Evolutionary conservation across 306 rosid species (phyloP), one percentile per base, ranked within the genome.

Genomic region (Quillaja saponaria): DNA sequence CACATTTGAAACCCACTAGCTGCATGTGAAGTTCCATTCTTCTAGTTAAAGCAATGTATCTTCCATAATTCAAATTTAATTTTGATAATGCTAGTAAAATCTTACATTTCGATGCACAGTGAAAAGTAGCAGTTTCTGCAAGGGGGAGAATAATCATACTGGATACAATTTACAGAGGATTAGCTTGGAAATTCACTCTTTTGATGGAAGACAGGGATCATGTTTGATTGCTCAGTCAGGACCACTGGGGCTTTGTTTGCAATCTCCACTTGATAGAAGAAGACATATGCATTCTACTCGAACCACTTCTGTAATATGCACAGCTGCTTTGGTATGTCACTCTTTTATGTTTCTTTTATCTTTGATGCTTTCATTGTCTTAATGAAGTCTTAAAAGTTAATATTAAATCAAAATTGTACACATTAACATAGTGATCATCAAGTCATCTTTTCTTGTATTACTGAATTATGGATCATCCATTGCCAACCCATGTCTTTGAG

Each of bases 261-360:
- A 28, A 12, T n/a, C 51, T 14, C 50, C 72, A 20, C 38, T 21
- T 8, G 51, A 56, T 69, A 37, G 25, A 41, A 65, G 63, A 63
- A 67, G 52, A 64, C 42, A 13, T 4, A 13, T 42, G 34, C 62
- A 18, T 21, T 71, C 79, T 3, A 21, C 40, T 60, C 66, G 37
- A 63, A 63, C 10, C n/a, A 70, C 73, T 72, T 64, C 69, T 56
- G 33, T 76, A 31, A 69, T 61, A 12, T 82, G 87, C 58, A 65
- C 73, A 41, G 44, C 75, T 3, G 68, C 82, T 46, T 75, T 71
- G 83, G 89, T 83, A 65, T 71, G 74, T 69, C 40, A 10, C 13
- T 61, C 20, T 55, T 42, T 5, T 44, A 25, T 60, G 6, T 37
- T 11, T 10, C 17, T 21, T 35, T 45, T 57, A 11, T 64, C 33